A percentile compares a stretch with the other conserved stretches of the same genome.
Conservation (phyloP, 2,329 filamentous ascomycete species). For the Monosporascus sp. region DNA sequence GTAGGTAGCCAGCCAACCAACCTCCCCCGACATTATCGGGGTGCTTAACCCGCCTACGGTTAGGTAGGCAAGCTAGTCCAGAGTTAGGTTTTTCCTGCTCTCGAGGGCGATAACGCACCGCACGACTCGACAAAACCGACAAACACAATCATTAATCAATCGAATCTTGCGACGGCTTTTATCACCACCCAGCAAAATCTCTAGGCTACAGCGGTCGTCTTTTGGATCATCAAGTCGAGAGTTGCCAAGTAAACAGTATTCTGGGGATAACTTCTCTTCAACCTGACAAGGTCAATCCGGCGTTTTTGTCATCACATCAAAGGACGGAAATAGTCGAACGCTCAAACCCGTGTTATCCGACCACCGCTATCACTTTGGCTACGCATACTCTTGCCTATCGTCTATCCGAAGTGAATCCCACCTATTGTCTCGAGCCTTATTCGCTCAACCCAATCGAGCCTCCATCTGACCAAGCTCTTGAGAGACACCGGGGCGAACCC, state of each 20-base stretch:
- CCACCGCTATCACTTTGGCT: background rate
- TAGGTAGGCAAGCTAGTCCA: background rate
- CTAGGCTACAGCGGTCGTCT: too few relatives aligned
- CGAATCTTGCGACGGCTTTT: background rate
- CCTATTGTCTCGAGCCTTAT: background rate
- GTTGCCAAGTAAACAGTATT: too few relatives aligned
- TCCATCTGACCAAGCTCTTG: background rate
- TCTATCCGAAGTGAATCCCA: background rate
- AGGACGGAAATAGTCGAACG: too few relatives aligned
- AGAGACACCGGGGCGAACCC: background rate
- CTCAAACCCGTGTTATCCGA: constrained; percentile 9
- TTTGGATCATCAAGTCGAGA: too few relatives aligned
- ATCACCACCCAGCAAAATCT: background rate
- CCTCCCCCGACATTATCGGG: background rate
- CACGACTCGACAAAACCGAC: background rate
- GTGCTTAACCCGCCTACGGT: background rate
- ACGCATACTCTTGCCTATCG: background rate
- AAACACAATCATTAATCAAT: background rate
- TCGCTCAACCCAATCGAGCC: background rate
- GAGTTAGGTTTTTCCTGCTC: background rate
- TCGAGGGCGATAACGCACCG: background rate
- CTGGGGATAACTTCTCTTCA: too few relatives aligned
- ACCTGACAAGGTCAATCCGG: too few relatives aligned
- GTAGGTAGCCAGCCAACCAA: background rate
- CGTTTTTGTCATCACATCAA: too few relatives aligned